These are phyloP conservation scores for Seiridium cupressi DNA, from an alignment of 2,329 filamentous ascomycete genomes.

Conservation along the genomic window DNA sequence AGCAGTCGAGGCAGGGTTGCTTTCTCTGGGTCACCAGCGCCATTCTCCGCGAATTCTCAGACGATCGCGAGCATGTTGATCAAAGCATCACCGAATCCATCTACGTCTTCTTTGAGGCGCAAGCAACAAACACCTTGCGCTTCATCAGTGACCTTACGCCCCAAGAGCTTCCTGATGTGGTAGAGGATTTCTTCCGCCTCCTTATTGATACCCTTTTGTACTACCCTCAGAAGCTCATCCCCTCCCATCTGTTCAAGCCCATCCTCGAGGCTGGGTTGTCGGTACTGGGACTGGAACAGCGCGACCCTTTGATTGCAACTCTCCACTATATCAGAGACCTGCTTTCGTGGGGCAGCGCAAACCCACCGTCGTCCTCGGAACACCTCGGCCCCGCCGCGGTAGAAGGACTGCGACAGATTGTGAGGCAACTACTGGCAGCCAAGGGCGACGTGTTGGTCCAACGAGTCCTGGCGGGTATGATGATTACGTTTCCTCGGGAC, in stretches of 20 bases:
- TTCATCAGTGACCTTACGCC: conserved; percentile 81
- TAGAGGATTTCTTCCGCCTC: conserved; percentile 95
- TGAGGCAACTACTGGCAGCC: conserved; percentile 67
- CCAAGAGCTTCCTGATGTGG: conserved; percentile 75
- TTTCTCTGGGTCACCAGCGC: conserved; percentile 98
- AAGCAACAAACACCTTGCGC: conserved; percentile 84
- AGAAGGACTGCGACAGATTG: conserved; percentile 67
- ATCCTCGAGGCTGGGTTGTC: conserved; percentile 87
- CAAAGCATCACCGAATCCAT: conserved; percentile 81
- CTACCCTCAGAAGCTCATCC: conserved; percentile 81
- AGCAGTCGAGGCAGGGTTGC: conserved; percentile 83
- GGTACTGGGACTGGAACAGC: conserved; percentile 83
- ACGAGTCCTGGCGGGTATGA: conserved; percentile 93
- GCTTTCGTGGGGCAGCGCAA: conserved; percentile 80
- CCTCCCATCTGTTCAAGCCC: conserved; percentile 73
- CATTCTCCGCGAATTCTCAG: conserved; percentile 92
- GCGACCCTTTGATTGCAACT: conserved; percentile 86
- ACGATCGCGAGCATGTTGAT: conserved; percentile 82
- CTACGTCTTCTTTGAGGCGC: conserved; percentile 91
- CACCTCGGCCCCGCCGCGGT: conserved; percentile 58
- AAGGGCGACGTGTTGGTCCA: conserved; percentile 81
- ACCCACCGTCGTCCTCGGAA: conserved; percentile 60
- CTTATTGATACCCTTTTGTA: conserved; percentile 89
- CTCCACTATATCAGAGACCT: conserved; percentile 92
- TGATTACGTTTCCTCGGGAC: conserved; percentile 96